Evolutionary conservation across 1,284 basidiomycete genomes (phyloP).

Genomic region (Puccinia sorghi): DNA sequence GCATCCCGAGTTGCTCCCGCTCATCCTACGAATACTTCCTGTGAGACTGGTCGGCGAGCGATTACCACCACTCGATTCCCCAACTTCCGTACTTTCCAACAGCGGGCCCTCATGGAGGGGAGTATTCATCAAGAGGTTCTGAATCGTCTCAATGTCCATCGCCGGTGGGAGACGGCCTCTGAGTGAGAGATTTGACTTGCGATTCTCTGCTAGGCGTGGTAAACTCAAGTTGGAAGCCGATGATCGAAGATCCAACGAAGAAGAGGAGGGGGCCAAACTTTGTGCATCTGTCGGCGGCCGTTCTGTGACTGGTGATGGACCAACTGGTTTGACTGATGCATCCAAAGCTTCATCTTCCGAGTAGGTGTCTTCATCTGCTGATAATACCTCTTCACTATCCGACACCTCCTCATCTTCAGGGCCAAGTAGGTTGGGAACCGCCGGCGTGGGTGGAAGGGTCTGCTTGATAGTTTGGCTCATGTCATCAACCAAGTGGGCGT

Average conservation of each 20-base stretch:
- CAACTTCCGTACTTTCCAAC: not conserved
- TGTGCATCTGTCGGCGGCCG: not conserved
- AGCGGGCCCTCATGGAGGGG: not conserved
- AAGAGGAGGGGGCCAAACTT: not conserved
- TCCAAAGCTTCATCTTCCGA: slow-evolving; percentile 10
- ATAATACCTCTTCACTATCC: slow-evolving; percentile 27
- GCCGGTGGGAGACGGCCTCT: slow-evolving; percentile 17
- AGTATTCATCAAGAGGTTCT: slow-evolving; percentile 9
- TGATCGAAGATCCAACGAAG: not conserved
- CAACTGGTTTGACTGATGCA: not conserved
- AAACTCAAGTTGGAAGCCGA: slow-evolving; percentile 12
- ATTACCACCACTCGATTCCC: not conserved
- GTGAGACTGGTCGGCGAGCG: not conserved
- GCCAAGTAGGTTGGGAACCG: slow-evolving; percentile 8
- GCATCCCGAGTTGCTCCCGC: not conserved
- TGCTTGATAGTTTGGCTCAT: slow-evolving; percentile 22
- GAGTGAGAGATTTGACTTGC: slow-evolving; percentile 4
- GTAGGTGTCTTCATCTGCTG: slow-evolving; percentile 12
- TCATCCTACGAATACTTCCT: not conserved
- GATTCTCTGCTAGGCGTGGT: not conserved
- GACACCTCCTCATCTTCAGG: slow-evolving; percentile 12
- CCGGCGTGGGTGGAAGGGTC: slow-evolving; percentile 30
- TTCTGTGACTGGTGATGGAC: not conserved
- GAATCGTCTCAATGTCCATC: slow-evolving; percentile 32
- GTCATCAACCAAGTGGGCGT: slow-evolving; percentile 35